phyloP scores from a whole-genome alignment of 805 yeast genomes.

The Wickerhamiella dianesei region DNA sequence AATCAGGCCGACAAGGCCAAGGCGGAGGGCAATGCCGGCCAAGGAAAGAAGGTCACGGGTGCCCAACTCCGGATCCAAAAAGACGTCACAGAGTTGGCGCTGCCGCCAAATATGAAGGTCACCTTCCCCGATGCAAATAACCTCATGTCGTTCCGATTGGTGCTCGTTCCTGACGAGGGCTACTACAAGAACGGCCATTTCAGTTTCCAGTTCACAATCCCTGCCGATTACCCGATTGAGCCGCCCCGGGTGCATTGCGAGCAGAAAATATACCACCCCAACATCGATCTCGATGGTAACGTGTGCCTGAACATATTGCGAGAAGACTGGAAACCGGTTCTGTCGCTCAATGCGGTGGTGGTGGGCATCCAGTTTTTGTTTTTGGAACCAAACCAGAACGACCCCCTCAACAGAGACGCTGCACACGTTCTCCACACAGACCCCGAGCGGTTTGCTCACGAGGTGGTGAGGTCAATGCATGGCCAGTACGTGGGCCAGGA shows the following conservation, averaged over 20 bases:
- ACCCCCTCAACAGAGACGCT: conserved; percentile 86
- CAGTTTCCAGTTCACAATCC: conserved; percentile 49
- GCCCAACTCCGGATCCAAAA: conserved; percentile 69
- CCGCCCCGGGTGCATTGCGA: conserved; percentile 74
- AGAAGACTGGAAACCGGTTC: conserved; percentile 94
- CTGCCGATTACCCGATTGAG: conserved; percentile 73
- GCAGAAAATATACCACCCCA: conserved; percentile 78
- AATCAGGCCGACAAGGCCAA: conserved; percentile 39
- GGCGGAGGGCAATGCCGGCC: conserved; percentile 21
- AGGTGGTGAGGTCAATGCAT: conserved; percentile 51
- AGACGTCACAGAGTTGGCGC: conserved; percentile 52
- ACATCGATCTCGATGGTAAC: conserved; percentile 80
- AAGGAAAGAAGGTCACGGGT: conserved; percentile 32
- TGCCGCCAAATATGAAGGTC: conserved; percentile 44
- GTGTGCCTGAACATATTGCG: conserved; percentile 82
- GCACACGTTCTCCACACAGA: conserved; percentile 40
- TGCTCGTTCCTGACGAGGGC: conserved; percentile 58
- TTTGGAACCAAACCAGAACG: conserved; percentile 80
- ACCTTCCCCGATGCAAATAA: conserved; percentile 40
- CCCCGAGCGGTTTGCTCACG: conserved; percentile 36
- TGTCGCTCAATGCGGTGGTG: conserved; percentile 65
- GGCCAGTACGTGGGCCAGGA: conserved; percentile 54
- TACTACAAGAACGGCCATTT: conserved; percentile 58
- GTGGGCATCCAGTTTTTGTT: conserved; percentile 78
- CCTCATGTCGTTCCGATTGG: conserved; percentile 47